Conservation (phyloP, 1,139 yeast genomes). For the Sugiyamaella neomexicana region DNA sequence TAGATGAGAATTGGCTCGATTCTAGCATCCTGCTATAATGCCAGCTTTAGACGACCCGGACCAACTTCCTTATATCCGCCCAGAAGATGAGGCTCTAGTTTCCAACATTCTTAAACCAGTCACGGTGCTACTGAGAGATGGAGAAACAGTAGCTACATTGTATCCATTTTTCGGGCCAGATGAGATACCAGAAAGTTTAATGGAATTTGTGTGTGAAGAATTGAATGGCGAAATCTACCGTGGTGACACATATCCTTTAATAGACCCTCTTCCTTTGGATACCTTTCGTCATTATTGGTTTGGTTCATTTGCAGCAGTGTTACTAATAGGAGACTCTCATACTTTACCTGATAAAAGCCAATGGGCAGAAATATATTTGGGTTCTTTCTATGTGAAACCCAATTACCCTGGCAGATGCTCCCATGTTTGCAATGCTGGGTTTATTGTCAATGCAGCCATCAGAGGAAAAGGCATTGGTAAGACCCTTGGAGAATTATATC, state of each 20-base stretch:
- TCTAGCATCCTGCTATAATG: conserved; percentile 13
- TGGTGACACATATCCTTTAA: conserved; percentile 85
- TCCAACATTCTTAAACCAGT: conserved; percentile 37
- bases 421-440: conserved; percentile 89
- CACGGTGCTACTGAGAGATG: conserved; percentile 18
- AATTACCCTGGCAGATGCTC: conserved; percentile 91
- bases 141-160: conserved; percentile 76
- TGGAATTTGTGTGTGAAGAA: conserved; percentile 84
- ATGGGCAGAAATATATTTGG: conserved; percentile 91
- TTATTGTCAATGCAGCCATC: conserved; percentile 87
- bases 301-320: conserved; percentile 73
- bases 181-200: conserved; percentile 69
- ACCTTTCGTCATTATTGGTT: conserved; percentile 86
- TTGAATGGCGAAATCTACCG: conserved; percentile 88
- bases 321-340: conserved; percentile 62
- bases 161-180: conserved; percentile 72
- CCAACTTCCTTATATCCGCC: conserved; percentile 45
- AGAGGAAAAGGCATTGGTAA: conserved; percentile 92
- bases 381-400: conserved; percentile 79
- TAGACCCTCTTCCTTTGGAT: conserved; percentile 70
- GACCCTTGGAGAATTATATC: conserved; percentile 75
- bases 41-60: conserved; percentile 47
- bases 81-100: conserved; percentile 28
- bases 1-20: background rate
- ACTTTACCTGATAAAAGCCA: conserved; percentile 48